Conservation (phyloP, 108 stramenopile species). For the Cyclotella choctawhatcheeana region DNA sequence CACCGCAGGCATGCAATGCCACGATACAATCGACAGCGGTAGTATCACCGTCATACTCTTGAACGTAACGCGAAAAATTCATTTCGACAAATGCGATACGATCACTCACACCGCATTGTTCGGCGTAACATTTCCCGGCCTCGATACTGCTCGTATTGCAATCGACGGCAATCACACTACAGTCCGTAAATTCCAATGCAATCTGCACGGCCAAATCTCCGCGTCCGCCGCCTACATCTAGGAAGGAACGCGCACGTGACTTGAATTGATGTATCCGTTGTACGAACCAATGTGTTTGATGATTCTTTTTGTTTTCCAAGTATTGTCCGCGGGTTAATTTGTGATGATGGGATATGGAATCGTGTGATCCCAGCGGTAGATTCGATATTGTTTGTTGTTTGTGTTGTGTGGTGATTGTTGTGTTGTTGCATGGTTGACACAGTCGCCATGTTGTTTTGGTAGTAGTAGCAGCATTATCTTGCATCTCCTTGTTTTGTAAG, state of each 20-base stretch:
- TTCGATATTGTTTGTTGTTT: conserved; percentile 11
- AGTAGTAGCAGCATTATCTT: conserved; percentile 7
- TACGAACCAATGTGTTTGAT: conserved; percentile 58
- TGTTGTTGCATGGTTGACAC: conserved; percentile 19
- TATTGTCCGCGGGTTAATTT: conserved; percentile 56
- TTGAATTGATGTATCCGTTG: conserved; percentile 35
- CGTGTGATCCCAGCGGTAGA: conserved; percentile 20
- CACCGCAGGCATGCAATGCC: conserved; percentile 70
- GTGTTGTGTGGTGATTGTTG: background rate
- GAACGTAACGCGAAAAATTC: conserved; percentile 47
- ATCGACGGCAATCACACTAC: conserved; percentile 56
- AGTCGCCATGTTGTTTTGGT: background rate
- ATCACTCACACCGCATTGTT: conserved; percentile 19
- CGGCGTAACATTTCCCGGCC: conserved; percentile 44
- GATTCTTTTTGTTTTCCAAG: conserved; percentile 51
- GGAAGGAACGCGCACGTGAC: conserved; percentile 8
- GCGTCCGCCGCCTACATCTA: conserved; percentile 72
- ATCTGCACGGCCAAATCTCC: conserved; percentile 65
- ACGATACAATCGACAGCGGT: conserved; percentile 58
- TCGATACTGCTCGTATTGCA: conserved; percentile 55
- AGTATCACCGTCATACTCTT: conserved; percentile 51
- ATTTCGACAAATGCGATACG: conserved; percentile 24
- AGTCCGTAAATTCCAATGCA: conserved; percentile 42
- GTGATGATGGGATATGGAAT: conserved; percentile 33
- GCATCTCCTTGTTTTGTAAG: conserved; percentile 24